Percentiles rank a stretch among this genome's conserved stretches.
Evolutionary conservation across 164 flowering plant genomes (phyloP).

Genomic region (Dillenia suffruticosa): DNA sequence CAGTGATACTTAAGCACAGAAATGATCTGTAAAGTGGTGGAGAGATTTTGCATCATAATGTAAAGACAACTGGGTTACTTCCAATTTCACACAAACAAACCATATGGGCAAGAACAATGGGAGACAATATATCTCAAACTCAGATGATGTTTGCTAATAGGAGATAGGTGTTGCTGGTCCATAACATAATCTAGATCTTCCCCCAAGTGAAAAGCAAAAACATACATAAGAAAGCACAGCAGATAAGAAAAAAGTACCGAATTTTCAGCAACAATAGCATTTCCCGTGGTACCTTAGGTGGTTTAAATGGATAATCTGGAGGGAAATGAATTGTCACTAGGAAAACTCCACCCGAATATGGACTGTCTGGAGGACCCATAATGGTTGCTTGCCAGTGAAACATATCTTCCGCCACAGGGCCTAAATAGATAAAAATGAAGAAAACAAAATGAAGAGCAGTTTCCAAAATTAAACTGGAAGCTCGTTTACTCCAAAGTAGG

Average conservation of each 20-base stretch:
- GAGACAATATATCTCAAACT: too few species aligned
- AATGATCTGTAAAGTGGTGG: too few species aligned
- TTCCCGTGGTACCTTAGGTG: conserved; percentile 46
- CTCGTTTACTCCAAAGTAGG: too few species aligned
- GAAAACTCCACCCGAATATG: conserved; percentile 61
- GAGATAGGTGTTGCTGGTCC: too few species aligned
- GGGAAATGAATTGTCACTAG: conserved; percentile 58
- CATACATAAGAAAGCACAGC: background rate
- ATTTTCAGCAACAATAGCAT: background rate
- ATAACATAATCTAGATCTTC: background rate
- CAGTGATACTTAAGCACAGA: too few species aligned
- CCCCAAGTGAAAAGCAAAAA: background rate
- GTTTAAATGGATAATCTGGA: conserved; percentile 65
- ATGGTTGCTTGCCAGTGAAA: conserved; percentile 49
- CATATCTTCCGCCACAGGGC: conserved; percentile 58
- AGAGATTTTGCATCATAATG: too few species aligned
- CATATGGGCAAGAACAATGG: too few species aligned
- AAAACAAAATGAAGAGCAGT: background rate
- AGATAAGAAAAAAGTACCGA: background rate
- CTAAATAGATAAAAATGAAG: conserved; percentile 12
- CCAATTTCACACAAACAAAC: too few species aligned
- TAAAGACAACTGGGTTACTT: too few species aligned
- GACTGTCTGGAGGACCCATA: conserved; percentile 46
- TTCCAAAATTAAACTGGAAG: background rate
- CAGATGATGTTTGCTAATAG: too few species aligned